phyloP scores from a whole-genome alignment of 805 yeast genomes.

The Cyberlindnera mycetangii region DNA sequence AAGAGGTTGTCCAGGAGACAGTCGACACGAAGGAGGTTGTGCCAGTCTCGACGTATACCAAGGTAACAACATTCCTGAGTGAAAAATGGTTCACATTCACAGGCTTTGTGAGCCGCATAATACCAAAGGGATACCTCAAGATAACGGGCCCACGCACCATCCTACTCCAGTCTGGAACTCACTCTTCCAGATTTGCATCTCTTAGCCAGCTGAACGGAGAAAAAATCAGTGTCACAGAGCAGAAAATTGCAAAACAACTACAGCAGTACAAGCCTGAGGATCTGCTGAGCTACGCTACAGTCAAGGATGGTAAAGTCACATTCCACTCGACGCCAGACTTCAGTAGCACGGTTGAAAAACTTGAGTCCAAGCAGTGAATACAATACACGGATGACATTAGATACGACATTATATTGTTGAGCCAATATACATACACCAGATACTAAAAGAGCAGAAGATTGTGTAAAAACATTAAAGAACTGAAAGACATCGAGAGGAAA shows the following conservation, averaged over 20 bases:
- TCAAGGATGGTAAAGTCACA: conserved; percentile 39
- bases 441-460: too few species aligned
- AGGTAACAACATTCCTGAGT: not conserved
- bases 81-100: not conserved
- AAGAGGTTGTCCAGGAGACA: not conserved
- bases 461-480: too few species aligned
- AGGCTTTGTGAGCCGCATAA: too few species aligned
- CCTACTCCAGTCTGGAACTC: conserved; percentile 20
- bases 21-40: conserved; percentile 1
- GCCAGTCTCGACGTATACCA: not conserved
- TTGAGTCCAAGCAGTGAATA: conserved; percentile 22
- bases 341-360: conserved; percentile 33
- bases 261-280: conserved; percentile 34
- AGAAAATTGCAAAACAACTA: conserved; percentile 6
- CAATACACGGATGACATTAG: too few species aligned
- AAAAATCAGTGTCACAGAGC: conserved; percentile 14
- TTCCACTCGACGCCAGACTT: conserved; percentile 45
- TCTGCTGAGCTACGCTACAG: conserved; percentile 45
- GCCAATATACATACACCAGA: too few species aligned
- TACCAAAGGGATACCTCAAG: too few species aligned
- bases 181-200: not conserved
- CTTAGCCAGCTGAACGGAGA: conserved; percentile 2
- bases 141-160: conserved; percentile 47
- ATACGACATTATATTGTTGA: too few species aligned
- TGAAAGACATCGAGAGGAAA: too few species aligned